Conservation (phyloP, 805 yeast genomes). For the Lipomyces yamanashiensis region DNA sequence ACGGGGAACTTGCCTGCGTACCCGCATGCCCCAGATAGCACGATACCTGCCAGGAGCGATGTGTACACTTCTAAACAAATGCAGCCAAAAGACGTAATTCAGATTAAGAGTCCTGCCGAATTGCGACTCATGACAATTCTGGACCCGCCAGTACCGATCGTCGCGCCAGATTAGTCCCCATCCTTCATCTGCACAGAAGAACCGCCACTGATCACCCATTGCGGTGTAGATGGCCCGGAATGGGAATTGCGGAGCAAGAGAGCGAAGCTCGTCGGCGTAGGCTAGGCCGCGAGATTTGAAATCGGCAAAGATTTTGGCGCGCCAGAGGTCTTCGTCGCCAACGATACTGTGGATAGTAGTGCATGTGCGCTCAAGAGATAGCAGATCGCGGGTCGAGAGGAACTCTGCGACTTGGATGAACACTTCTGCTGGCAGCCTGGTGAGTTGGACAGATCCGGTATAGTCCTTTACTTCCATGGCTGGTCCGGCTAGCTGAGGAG, state of each 20-base stretch:
- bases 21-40: conserved; percentile 26
- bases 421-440: conserved; percentile 28
- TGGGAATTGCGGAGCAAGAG: neutral
- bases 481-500: neutral
- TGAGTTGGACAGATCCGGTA: conserved; percentile 9
- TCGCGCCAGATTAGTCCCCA: conserved; percentile 36
- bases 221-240: conserved; percentile 13
- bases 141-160: conserved; percentile 19
- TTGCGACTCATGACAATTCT: conserved; percentile 8
- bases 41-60: conserved; percentile 31
- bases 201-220: conserved; percentile 9
- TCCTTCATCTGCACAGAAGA: conserved; percentile 29
- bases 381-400: conserved; percentile 18
- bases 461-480: neutral
- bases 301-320: conserved; percentile 17
- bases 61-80: conserved; percentile 24
- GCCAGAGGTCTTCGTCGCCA: conserved; percentile 27
- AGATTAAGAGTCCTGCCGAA: conserved; percentile 24
- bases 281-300: conserved; percentile 17
- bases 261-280: conserved; percentile 7
- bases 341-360: conserved; percentile 8
- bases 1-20: neutral
- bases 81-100: conserved; percentile 28
- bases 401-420: conserved; percentile 17
- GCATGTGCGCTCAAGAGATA: conserved; percentile 15